phyloP scores from a whole-genome alignment of 1,284 basidiomycete genomes.

The Ceratobasidium sp. region DNA sequence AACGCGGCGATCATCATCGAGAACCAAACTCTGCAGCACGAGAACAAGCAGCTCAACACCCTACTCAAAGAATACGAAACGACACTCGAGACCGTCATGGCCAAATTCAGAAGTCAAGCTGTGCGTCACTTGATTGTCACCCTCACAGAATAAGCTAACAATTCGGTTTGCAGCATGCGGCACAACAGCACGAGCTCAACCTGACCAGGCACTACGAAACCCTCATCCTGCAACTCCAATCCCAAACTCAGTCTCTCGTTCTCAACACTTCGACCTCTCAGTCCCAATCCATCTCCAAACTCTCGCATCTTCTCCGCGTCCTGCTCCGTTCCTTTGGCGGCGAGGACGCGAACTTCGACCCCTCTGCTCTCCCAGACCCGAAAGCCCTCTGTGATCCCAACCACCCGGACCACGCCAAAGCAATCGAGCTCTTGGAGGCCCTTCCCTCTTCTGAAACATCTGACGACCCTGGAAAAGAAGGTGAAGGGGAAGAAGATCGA shows the following conservation, averaged over 20 bases:
- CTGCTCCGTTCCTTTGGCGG: slow-evolving; percentile 80
- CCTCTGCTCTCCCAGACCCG: slow-evolving; percentile 48
- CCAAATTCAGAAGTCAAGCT: slow-evolving; percentile 92
- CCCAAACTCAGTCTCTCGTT: slow-evolving; percentile 70
- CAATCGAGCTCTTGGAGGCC: slow-evolving; percentile 35
- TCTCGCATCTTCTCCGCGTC: slow-evolving; percentile 76
- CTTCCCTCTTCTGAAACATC: slow-evolving; percentile 18
- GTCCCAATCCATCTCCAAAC: slow-evolving; percentile 77
- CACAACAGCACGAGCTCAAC: slow-evolving; percentile 91
- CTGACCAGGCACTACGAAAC: slow-evolving; percentile 92
- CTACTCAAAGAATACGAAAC: slow-evolving; percentile 95
- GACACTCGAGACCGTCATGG: slow-evolving; percentile 96
- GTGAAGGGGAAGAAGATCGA: slow-evolving; percentile 50
- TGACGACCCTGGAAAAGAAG: slow-evolving; percentile 48
- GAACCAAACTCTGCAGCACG: slow-evolving; percentile 91
- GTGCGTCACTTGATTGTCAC: slow-evolving; percentile 66
- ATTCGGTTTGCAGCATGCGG: slow-evolving; percentile 73
- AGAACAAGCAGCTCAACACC: slow-evolving; percentile 92
- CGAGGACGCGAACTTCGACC: slow-evolving; percentile 60
- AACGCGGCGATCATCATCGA: slow-evolving; percentile 94
- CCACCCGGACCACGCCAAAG: slow-evolving; percentile 41
- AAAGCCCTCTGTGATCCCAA: slow-evolving; percentile 41
- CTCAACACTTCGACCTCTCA: slow-evolving; percentile 69
- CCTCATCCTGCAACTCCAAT: slow-evolving; percentile 80
- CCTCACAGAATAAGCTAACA: slow-evolving; percentile 37